phyloP scores from a whole-genome alignment of 345 rosid genomes.

The Salix caprea region DNA sequence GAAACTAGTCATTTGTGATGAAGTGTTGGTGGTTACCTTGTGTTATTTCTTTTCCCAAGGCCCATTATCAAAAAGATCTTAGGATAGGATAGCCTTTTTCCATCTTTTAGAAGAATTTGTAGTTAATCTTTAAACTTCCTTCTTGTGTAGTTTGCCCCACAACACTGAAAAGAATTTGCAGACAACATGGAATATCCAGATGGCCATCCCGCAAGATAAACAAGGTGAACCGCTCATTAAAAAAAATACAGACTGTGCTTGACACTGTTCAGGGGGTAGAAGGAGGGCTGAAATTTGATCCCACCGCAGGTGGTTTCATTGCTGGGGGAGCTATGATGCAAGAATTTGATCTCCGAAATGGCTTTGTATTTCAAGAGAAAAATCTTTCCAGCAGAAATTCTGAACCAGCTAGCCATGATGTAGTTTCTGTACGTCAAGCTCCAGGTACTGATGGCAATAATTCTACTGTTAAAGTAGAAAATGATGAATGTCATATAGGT shows the following conservation, averaged over 20 bases:
- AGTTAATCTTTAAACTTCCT: conserved; percentile 12
- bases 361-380: conserved; percentile 23
- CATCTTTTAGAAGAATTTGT: neutral
- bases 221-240: conserved; percentile 76
- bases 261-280: conserved; percentile 89
- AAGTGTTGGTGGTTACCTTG: neutral
- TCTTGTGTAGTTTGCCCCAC: conserved; percentile 81
- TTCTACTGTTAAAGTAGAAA: conserved; percentile 49
- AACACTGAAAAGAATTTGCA: conserved; percentile 88
- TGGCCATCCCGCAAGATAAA: conserved; percentile 97
- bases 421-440: conserved; percentile 6
- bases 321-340: conserved; percentile 46
- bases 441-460: conserved; percentile 24
- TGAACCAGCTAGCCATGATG: conserved; percentile 22
- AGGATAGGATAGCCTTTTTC: neutral
- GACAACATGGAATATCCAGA: conserved; percentile 86
- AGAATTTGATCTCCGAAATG: conserved; percentile 41
- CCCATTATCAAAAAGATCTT: neutral
- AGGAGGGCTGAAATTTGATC: conserved; percentile 74
- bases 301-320: conserved; percentile 58
- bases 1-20: neutral
- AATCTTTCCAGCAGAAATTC: conserved; percentile 13
- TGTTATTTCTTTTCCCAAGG: neutral
- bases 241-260: conserved; percentile 72
- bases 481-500: conserved; percentile 33